A percentile compares a stretch with the other conserved stretches of the same genome.
phyloP scores from a whole-genome alignment of 2,329 filamentous ascomycete genomes.

The Moelleriella libera region DNA sequence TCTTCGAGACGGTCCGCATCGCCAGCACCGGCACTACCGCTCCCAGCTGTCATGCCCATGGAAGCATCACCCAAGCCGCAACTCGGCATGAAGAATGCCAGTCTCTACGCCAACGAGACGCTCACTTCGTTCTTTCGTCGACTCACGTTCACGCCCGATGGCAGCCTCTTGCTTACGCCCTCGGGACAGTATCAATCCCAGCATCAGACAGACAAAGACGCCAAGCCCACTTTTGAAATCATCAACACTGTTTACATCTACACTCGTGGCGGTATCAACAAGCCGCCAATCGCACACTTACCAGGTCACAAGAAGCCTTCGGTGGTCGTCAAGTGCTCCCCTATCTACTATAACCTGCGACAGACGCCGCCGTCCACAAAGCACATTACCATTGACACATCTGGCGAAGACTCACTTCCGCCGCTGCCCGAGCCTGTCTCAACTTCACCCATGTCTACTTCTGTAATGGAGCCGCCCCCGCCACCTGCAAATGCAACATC shows the following conservation, averaged over 20 bases:
- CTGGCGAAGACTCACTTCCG: slow-evolving; percentile 68
- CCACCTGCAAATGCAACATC: slow-evolving; percentile 37
- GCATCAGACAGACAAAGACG: slow-evolving; percentile 48
- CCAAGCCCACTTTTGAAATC: slow-evolving; percentile 68
- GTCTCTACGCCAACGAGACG: slow-evolving; percentile 91
- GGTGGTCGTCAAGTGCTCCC: slow-evolving; percentile 88
- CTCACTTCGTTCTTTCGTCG: slow-evolving; percentile 93
- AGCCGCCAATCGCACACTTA: slow-evolving; percentile 85
- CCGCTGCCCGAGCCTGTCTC: slow-evolving; percentile 72
- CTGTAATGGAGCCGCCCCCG: slow-evolving; percentile 74
- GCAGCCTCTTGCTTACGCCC: slow-evolving; percentile 83
- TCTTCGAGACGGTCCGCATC: slow-evolving; percentile 79
- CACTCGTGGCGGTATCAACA: slow-evolving; percentile 89
- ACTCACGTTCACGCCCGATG: slow-evolving; percentile 88
- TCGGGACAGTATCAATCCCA: slow-evolving; percentile 89
- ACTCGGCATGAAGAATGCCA: slow-evolving; percentile 65
- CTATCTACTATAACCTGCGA: slow-evolving; percentile 72
- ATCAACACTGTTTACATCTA: slow-evolving; percentile 98
- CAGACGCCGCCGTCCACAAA: slow-evolving; percentile 56
- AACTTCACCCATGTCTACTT: slow-evolving; percentile 39
- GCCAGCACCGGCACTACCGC: slow-evolving; percentile 80
- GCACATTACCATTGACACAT: slow-evolving; percentile 90
- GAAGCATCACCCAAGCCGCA: slow-evolving; percentile 75
- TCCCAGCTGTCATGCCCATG: slow-evolving; percentile 90
- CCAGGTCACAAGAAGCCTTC: slow-evolving; percentile 98